Evolutionary conservation across 2,329 filamentous ascomycete genomes (phyloP), one percentile per base, ranked within the genome.

Genomic region (Fusarium nurragi): DNA sequence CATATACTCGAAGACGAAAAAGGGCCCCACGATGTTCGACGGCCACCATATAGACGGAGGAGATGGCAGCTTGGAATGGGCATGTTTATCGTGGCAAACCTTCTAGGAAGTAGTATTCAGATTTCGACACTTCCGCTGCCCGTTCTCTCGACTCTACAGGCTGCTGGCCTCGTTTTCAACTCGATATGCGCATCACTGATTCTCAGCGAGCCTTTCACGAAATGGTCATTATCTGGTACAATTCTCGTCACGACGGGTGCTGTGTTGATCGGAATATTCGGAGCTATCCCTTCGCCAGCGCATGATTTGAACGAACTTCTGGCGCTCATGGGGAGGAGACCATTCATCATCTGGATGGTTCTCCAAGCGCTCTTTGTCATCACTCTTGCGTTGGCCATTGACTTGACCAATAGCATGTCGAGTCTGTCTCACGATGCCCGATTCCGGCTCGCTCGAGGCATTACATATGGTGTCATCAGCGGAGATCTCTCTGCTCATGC

Each of bases 1-100:
- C 95, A 99, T 80, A 90, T 99, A 69, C 88, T 98, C 74, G 95
- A 99, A 82, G 95, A 99, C 80, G 93, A 96, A 81, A 97, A 97
- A 78, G 87, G 88, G 48, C 85, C 85, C 9, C 90, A 92, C 76
- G 88, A 95, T 78, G 82, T 89, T 60, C 89, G 91, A 69, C 86
- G 94, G 62, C 94, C 95, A 40, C 93, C 95, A 6, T 96, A 97
- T 79, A 90, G 90, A 74, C 87, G 95, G 73, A 87, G 94, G 73
- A 86, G 93, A 84, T 99, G 95, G 95, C 95, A 97, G 86, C 82
- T 96, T 64, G 95, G 95, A 56, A 98, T 99, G 94, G 88, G 89
- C 75, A 95, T 99, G 88, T 99, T 99, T 79, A 88, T 99, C 68
- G 84, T 97, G 68, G 92, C 95, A 64, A 99, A 99, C 76, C 85